Conservation (phyloP, 805 yeast species). For the Saccharomycopsis sp. region DNA sequence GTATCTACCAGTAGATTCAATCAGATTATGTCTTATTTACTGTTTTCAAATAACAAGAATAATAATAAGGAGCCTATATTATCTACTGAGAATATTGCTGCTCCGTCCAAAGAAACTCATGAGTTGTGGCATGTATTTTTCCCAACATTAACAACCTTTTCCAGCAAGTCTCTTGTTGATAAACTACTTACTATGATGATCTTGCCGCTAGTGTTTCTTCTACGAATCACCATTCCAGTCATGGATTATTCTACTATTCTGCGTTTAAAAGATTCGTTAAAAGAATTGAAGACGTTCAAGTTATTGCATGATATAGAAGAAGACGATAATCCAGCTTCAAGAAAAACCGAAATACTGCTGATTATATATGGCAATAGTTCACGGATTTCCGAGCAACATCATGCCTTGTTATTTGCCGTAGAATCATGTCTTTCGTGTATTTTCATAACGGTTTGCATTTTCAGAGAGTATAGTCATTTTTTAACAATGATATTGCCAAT, state of each 20-base stretch:
- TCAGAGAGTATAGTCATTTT: neutral
- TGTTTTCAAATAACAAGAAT: neutral
- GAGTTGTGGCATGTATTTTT: constrained; percentile 12
- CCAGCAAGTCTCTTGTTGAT: constrained; percentile 19
- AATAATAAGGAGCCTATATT: neutral
- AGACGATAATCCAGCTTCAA: neutral
- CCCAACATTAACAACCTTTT: constrained; percentile 22
- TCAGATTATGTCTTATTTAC: neutral
- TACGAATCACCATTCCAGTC: constrained; percentile 33
- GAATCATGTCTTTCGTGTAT: neutral
- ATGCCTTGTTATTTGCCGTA: neutral
- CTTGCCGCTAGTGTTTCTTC: constrained; percentile 26
- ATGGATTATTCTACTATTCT: constrained; percentile 24
- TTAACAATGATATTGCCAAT: neutral
- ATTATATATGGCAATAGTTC: no score
- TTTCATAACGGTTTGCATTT: neutral
- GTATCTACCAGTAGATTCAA: neutral
- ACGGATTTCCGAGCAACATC: neutral
- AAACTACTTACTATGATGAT: constrained; percentile 17
- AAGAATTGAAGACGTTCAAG: constrained; percentile 6
- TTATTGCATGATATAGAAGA: neutral
- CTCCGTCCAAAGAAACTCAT: neutral
- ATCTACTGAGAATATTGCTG: neutral
- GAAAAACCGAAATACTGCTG: neutral
- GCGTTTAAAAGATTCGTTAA: constrained; percentile 5